Base-by-base conservation (phyloP, 1,284 basidiomycete genomes). In the Volvariella surrecta region DNA sequence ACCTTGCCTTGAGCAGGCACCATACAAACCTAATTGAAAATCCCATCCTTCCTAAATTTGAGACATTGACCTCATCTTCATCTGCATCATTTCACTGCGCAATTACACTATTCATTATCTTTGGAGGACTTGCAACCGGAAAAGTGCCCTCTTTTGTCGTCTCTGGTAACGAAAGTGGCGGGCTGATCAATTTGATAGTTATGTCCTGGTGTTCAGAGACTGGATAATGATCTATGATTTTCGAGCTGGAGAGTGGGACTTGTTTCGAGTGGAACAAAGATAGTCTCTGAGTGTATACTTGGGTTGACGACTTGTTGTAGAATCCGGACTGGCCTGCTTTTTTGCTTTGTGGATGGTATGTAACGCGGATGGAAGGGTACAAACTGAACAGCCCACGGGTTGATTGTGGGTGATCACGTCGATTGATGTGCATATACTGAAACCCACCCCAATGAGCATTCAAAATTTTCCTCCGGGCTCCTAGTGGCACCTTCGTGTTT, bases 81-180 rank as follows among this genome's bases (percentile, higher is more conserved):
- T 62, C 59, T 6, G 55, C 56, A 6, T 55, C 61, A 45, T 59
- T 51, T 63, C 63, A 66, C 39, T 57, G 54, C 9, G 58, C 63
- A 2, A 48, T 40, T 2, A 63, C 52, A 2, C 52, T 54, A 3
- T 56, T 41, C 0, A 52, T 28, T 2, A 62, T 52, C 37, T 51
- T 54, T 9, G 62, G 43, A 7, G 53, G 50, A 35, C 34, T 35
- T n/a, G 34, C n/a, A 16, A 35, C n/a, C 15, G 6, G 13, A 19
- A 16, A 4, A 4, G 34, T 19, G 7, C n/a, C 34, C 4, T 16
- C 15, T 4, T 6, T 19, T 8, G 6, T 4, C 34, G 6, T 15
- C 34, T 35, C 34, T 35, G 55, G 47, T 4, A 54, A 32, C 3
- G 40, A 18, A 9, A 66, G 51, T 2, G 55, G 46, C 2, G 66